Conservation (phyloP, 1,139 yeast genomes). For the Scheffersomyces insectosa region DNA sequence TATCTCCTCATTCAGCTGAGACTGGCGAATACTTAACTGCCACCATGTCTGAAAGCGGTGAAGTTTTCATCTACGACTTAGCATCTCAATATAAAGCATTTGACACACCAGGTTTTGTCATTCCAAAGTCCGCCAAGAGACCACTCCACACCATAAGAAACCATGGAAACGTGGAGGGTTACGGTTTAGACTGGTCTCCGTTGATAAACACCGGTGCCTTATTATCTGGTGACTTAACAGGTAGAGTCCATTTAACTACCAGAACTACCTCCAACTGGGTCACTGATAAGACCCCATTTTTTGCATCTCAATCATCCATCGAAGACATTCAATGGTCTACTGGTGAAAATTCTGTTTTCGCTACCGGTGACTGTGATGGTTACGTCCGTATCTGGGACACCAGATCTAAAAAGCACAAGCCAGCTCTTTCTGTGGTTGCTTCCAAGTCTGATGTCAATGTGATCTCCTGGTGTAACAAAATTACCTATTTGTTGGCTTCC, state of each 20-base stretch:
- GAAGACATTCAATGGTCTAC: constrained; percentile 98
- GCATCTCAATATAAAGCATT: constrained; percentile 79
- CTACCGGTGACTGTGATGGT: constrained; percentile 92
- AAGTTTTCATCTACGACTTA: constrained; percentile 80
- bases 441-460: constrained; percentile 90
- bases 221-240: constrained; percentile 86
- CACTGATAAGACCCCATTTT: constrained; percentile 82
- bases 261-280: constrained; percentile 78
- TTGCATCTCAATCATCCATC: constrained; percentile 70
- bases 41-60: constrained; percentile 87
- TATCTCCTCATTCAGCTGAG: constrained; percentile 72
- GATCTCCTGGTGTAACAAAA: constrained; percentile 91
- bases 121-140: constrained; percentile 75
- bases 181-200: constrained; percentile 97
- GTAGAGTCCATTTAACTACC: constrained; percentile 75
- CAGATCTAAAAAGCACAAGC: constrained; percentile 86
- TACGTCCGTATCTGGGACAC: constrained; percentile 95
- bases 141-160: constrained; percentile 82
- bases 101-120: constrained; percentile 80
- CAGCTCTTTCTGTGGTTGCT: constrained; percentile 84
- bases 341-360: constrained; percentile 88
- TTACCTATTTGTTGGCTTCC: constrained; percentile 83
- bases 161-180: constrained; percentile 97
- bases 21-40: constrained; percentile 89
- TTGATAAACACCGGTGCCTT: constrained; percentile 75